phyloP scores from a whole-genome alignment of 2,329 filamentous ascomycete genomes.

The Taxawa tesnikishii region DNA sequence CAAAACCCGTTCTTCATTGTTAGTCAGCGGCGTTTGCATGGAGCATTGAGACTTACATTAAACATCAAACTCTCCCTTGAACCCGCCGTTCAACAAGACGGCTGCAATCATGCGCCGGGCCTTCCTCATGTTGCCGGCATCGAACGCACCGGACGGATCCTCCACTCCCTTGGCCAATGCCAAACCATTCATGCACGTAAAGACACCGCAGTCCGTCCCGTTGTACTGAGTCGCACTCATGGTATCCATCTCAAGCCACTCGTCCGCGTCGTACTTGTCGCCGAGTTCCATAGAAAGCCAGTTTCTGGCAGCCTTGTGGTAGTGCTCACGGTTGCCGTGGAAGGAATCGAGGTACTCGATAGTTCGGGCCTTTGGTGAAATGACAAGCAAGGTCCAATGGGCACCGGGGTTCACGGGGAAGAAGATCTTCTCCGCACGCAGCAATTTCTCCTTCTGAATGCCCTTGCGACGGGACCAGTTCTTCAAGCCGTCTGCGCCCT shows the following conservation, averaged over 20 bases:
- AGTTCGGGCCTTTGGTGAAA: constrained; percentile 47
- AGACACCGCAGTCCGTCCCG: constrained; percentile 64
- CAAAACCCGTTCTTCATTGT: no score
- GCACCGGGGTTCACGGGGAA: constrained; percentile 48
- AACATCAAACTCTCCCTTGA: constrained; percentile 43
- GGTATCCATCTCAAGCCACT: constrained; percentile 45
- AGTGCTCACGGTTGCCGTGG: constrained; percentile 16
- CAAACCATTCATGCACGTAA: constrained; percentile 61
- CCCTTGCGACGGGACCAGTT: constrained; percentile 47
- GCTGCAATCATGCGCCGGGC: constrained; percentile 45
- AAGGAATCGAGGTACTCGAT: constrained; percentile 63
- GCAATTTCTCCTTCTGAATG: constrained; percentile 47
- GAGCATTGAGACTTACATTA: no score
- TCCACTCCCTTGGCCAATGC: constrained; percentile 34
- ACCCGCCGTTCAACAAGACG: constrained; percentile 55
- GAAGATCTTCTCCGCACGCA: constrained; percentile 54
- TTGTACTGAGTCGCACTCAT: constrained; percentile 50
- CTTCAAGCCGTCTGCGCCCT: constrained; percentile 36
- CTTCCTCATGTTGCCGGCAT: constrained; percentile 41
- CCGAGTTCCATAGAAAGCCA: constrained; percentile 50
- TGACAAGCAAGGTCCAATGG: constrained; percentile 63
- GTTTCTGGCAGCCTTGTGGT: constrained; percentile 20
- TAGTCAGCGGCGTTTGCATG: no score
- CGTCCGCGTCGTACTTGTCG: constrained; percentile 39
- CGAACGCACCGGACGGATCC: constrained; percentile 30